phyloP scores from a whole-genome alignment of 371 early-diverging fungal genomes.

The Mortierella sp. region DNA sequence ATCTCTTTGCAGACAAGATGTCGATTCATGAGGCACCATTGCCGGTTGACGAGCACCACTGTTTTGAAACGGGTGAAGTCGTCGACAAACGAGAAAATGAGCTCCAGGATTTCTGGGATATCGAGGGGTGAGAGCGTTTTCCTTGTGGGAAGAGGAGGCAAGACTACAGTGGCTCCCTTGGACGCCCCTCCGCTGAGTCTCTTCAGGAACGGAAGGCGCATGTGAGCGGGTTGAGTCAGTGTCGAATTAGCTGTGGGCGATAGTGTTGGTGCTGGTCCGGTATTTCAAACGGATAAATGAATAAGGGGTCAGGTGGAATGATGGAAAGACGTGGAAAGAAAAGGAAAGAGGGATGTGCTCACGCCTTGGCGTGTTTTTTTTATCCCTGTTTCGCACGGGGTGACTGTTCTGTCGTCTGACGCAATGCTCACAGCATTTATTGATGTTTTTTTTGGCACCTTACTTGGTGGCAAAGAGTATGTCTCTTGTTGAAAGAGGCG shows the following conservation, averaged over 20 bases:
- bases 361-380: background rate
- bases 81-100: background rate
- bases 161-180: background rate
- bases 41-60: background rate
- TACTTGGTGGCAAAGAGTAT: too few species aligned
- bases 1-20: background rate
- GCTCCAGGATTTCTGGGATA: constrained; percentile 11
- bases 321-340: background rate
- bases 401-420: too few species aligned
- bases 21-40: constrained; percentile 10
- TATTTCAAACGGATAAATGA: background rate
- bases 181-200: background rate
- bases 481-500: too few species aligned
- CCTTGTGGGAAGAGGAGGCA: background rate
- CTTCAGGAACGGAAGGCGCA: constrained; percentile 5
- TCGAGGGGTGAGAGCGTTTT: background rate
- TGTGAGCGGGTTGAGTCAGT: background rate
- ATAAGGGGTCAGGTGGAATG: background rate
- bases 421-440: too few species aligned
- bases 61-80: background rate
- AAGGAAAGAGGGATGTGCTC: background rate
- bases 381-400: too few species aligned
- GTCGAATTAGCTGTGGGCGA: background rate
- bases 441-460: too few species aligned
- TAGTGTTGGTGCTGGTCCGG: background rate